Evolutionary conservation across 352 stramenopile species (phyloP).

Genomic region (Phytophthora pluvialis): DNA sequence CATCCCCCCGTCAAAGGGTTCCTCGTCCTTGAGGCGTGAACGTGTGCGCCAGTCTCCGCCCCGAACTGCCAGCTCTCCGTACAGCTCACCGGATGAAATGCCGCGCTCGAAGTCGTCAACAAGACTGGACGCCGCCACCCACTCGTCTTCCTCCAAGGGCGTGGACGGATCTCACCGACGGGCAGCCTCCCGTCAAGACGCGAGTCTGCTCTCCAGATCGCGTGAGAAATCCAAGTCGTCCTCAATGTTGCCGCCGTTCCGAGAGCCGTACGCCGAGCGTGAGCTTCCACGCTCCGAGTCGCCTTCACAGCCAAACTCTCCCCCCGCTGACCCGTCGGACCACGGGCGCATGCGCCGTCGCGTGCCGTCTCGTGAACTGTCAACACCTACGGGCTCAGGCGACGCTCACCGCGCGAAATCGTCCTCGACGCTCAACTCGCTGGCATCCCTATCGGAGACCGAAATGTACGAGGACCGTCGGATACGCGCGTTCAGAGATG

Average conservation of each 20-base stretch:
- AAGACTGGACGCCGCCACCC: slow-evolving; percentile 13
- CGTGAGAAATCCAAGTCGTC: slow-evolving; percentile 18
- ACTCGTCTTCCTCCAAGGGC: slow-evolving; percentile 1
- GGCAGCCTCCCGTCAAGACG: not conserved
- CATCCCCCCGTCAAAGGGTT: slow-evolving; percentile 15
- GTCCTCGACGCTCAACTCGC: not conserved
- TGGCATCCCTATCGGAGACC: slow-evolving; percentile 16
- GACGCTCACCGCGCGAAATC: slow-evolving; percentile 7
- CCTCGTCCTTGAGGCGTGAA: slow-evolving; percentile 5
- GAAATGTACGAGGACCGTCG: slow-evolving; percentile 25
- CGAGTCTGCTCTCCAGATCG: slow-evolving; percentile 1
- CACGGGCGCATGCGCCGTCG: slow-evolving; percentile 8
- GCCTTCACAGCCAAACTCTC: not conserved
- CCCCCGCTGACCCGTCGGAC: slow-evolving; percentile 2
- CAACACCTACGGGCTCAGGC: not conserved
- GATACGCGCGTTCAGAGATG: slow-evolving; percentile 10
- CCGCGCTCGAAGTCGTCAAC: slow-evolving; percentile 15
- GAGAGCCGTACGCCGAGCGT: slow-evolving; percentile 10
- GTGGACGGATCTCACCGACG: slow-evolving; percentile 2
- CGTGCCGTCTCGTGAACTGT: slow-evolving; percentile 3
- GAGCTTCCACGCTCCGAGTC: not conserved
- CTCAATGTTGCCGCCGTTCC: slow-evolving; percentile 23
- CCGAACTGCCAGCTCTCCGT: slow-evolving; percentile 6
- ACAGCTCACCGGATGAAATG: slow-evolving; percentile 10
- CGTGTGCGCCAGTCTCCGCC: slow-evolving; percentile 7